phyloP scores from a whole-genome alignment of 2,329 filamentous ascomycete species.

The Trichophaea hybrida region DNA sequence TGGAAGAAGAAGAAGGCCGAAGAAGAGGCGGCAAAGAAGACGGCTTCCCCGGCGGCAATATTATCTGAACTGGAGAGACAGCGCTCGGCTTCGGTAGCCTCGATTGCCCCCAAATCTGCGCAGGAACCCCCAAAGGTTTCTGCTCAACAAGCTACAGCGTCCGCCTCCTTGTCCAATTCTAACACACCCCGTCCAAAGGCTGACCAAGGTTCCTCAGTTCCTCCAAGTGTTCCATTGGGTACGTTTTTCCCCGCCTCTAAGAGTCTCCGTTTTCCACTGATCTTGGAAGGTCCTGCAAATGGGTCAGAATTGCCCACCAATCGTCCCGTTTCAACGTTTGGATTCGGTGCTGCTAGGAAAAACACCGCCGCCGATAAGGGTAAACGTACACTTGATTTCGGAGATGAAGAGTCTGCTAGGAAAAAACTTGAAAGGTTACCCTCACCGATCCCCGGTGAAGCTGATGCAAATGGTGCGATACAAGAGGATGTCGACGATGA shows the following conservation, averaged over 20 bases:
- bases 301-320: slow-evolving; percentile 49
- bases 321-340: slow-evolving; percentile 60
- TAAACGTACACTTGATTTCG: slow-evolving; percentile 68
- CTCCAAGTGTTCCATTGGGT: slow-evolving; percentile 26
- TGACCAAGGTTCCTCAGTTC: slow-evolving; percentile 27
- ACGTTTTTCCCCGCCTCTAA: slow-evolving; percentile 4
- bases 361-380: slow-evolving; percentile 50
- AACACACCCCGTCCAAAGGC: slow-evolving; percentile 27
- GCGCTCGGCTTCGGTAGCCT: slow-evolving; percentile 21
- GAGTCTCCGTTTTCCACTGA: slow-evolving; percentile 20
- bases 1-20: slow-evolving; percentile 28
- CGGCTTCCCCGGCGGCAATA: slow-evolving; percentile 23
- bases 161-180: slow-evolving; percentile 25
- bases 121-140: slow-evolving; percentile 16
- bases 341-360: slow-evolving; percentile 57
- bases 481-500: slow-evolving; percentile 60
- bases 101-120: slow-evolving; percentile 13
- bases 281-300: slow-evolving; percentile 20
- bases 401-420: slow-evolving; percentile 72
- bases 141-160: slow-evolving; percentile 25
- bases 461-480: slow-evolving; percentile 40
- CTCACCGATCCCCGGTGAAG: slow-evolving; percentile 52
- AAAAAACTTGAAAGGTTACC: slow-evolving; percentile 87
- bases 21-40: slow-evolving; percentile 26
- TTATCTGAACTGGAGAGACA: slow-evolving; percentile 23